A percentile compares a stretch with the other conserved stretches of the same genome.
phyloP scores from a whole-genome alignment of 2,329 filamentous ascomycete species.

The Colletotrichum neosansevieriae region DNA sequence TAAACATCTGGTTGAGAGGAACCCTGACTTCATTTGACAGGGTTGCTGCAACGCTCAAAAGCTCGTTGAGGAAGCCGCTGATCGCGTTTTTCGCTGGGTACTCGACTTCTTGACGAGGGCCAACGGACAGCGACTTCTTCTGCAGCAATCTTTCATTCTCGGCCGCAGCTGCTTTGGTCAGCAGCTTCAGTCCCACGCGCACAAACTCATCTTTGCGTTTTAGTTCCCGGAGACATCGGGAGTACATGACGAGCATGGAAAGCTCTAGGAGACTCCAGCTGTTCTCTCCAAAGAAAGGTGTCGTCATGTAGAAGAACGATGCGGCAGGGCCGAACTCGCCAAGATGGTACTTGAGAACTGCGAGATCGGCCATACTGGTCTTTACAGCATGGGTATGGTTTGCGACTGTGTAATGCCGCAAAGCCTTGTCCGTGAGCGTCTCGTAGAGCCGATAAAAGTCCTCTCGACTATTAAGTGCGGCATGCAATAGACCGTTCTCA shows the following conservation, averaged over 20 bases:
- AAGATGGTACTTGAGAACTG: constrained; percentile 82
- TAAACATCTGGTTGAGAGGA: constrained; percentile 80
- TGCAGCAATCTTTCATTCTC: constrained; percentile 62
- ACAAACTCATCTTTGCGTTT: constrained; percentile 84
- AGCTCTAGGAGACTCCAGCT: constrained; percentile 85
- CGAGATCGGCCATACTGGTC: constrained; percentile 84
- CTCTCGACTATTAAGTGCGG: constrained; percentile 70
- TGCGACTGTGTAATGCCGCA: constrained; percentile 85
- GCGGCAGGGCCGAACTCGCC: constrained; percentile 81
- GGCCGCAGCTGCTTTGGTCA: constrained; percentile 73
- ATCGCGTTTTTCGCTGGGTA: constrained; percentile 54
- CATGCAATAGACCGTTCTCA: constrained; percentile 67
- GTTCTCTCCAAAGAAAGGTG: constrained; percentile 81
- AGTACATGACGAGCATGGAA: constrained; percentile 87
- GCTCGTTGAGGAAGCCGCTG: constrained; percentile 60
- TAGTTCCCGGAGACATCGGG: constrained; percentile 82
- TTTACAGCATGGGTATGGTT: constrained; percentile 83
- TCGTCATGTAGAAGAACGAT: constrained; percentile 81
- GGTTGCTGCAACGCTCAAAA: constrained; percentile 59
- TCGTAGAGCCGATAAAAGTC: constrained; percentile 78
- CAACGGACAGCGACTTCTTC: constrained; percentile 47
- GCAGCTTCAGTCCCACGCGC: constrained; percentile 77
- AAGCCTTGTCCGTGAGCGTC: constrained; percentile 84
- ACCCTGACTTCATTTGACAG: constrained; percentile 72
- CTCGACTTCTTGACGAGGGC: constrained; percentile 41